Percentiles rank a stretch among this genome's conserved stretches.
Evolutionary conservation across 208 protist genomes (phyloP).

Genomic region (Acanthamoeba healyi): DNA sequence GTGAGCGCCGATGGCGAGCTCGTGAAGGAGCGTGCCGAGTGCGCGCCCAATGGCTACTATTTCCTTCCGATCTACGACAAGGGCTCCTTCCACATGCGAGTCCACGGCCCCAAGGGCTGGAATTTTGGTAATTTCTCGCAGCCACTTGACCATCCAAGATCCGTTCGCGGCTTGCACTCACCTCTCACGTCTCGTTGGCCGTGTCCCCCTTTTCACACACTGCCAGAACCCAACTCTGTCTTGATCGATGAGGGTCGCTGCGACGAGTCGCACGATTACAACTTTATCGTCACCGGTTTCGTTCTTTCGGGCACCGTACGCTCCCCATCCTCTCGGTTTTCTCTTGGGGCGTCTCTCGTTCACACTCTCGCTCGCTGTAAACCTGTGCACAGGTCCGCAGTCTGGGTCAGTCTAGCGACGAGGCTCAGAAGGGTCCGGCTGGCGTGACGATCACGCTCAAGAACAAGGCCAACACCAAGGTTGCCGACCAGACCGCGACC

Average conservation of each 20-base stretch:
- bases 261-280: constrained; percentile 48
- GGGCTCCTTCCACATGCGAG: constrained; percentile 62
- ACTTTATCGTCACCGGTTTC: constrained; percentile 78
- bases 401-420: neutral
- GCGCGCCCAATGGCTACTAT: constrained; percentile 79
- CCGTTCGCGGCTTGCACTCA: no score
- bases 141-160: neutral
- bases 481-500: neutral
- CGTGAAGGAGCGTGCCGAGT: constrained; percentile 82
- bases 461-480: constrained; percentile 5
- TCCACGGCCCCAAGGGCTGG: constrained; percentile 74
- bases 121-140: constrained; percentile 53
- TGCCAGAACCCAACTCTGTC: constrained; percentile 56
- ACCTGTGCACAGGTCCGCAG: constrained; percentile 11
- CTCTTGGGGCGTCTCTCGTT: neutral
- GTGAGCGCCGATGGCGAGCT: constrained; percentile 95
- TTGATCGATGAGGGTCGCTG: neutral
- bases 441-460: constrained; percentile 32
- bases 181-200: no score
- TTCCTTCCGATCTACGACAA: constrained; percentile 79
- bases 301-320: constrained; percentile 68
- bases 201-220: neutral
- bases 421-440: neutral
- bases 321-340: neutral
- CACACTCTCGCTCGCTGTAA: no score